A percentile compares a stretch with the other conserved stretches of the same genome.
Evolutionary conservation across 495 filamentous ascomycete genomes (phyloP).

Genomic region (Tuber microsphaerosporum): DNA sequence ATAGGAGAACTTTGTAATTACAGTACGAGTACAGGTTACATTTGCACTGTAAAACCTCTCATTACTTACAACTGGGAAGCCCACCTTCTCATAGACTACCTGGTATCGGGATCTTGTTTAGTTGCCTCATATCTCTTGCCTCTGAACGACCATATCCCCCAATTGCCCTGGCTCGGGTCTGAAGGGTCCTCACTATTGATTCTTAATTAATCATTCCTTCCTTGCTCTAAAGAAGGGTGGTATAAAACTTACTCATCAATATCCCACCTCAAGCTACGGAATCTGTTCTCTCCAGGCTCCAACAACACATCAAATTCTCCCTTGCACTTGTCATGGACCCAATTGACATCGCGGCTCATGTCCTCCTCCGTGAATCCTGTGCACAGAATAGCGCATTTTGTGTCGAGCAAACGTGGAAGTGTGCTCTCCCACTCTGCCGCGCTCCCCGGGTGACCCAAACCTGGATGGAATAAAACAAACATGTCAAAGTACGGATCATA

Average conservation of each 20-base stretch:
- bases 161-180: constrained; percentile 91
- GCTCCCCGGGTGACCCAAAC: constrained; percentile 85
- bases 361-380: constrained; percentile 95
- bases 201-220: neutral
- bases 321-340: constrained; percentile 72
- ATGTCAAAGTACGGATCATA: constrained; percentile 97
- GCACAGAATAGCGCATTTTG: constrained; percentile 84
- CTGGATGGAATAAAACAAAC: constrained; percentile 93
- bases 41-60: neutral
- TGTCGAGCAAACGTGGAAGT: constrained; percentile 79
- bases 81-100: neutral
- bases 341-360: constrained; percentile 82
- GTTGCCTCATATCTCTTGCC: constrained; percentile 72
- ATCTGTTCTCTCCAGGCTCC: constrained; percentile 86
- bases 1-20: neutral
- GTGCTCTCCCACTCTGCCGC: constrained; percentile 90
- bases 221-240: neutral
- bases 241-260: constrained; percentile 60
- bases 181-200: constrained; percentile 61
- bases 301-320: constrained; percentile 89
- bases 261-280: constrained; percentile 94
- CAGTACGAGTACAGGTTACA: neutral
- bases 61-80: neutral
- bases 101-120: neutral
- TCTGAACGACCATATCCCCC: constrained; percentile 92